Percentiles rank a stretch among this genome's conserved stretches.
Conservation (phyloP, 2,329 filamentous ascomycete genomes). For the Gaeumannomyces sp. region DNA sequence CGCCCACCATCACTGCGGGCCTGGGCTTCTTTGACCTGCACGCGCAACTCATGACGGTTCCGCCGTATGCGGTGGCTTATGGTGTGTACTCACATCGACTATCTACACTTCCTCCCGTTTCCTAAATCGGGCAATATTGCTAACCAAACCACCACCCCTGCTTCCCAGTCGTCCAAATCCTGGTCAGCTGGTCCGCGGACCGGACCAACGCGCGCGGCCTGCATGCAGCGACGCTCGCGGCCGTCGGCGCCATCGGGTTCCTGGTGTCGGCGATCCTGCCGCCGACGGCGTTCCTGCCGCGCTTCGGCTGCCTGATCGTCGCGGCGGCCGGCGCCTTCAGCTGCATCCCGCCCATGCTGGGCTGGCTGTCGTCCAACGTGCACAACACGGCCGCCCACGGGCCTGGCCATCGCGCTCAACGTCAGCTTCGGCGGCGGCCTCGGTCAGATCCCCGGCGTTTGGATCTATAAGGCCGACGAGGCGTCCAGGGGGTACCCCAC, state of each 20-base stretch:
- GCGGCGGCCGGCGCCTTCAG: slow-evolving; percentile 47
- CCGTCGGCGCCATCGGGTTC: slow-evolving; percentile 48
- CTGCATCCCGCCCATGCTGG: slow-evolving; percentile 48
- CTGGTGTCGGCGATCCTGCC: slow-evolving; percentile 47
- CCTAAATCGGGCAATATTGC: not conserved
- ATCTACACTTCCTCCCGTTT: not conserved
- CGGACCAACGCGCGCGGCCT: slow-evolving; percentile 40
- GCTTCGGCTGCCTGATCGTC: slow-evolving; percentile 51
- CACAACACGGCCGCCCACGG: slow-evolving; percentile 43
- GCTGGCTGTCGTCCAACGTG: slow-evolving; percentile 49
- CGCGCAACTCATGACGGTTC: slow-evolving; percentile 61
- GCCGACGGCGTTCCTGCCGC: slow-evolving; percentile 36
- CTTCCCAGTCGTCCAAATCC: slow-evolving; percentile 24
- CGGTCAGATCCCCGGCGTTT: slow-evolving; percentile 52
- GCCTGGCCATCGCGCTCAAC: slow-evolving; percentile 51
- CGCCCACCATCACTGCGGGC: slow-evolving; percentile 53
- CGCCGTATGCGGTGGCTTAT: slow-evolving; percentile 57
- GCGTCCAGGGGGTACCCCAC: slow-evolving; percentile 47
- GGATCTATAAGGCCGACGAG: slow-evolving; percentile 52
- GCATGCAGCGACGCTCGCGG: slow-evolving; percentile 42
- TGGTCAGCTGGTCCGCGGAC: slow-evolving; percentile 42
- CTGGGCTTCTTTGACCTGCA: slow-evolving; percentile 43
- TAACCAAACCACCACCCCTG: not conserved
- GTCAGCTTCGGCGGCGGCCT: slow-evolving; percentile 46
- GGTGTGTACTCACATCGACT: slow-evolving; percentile 26